Base-by-base conservation (phyloP, 1,284 basidiomycete species). In the Irpex sp. region DNA sequence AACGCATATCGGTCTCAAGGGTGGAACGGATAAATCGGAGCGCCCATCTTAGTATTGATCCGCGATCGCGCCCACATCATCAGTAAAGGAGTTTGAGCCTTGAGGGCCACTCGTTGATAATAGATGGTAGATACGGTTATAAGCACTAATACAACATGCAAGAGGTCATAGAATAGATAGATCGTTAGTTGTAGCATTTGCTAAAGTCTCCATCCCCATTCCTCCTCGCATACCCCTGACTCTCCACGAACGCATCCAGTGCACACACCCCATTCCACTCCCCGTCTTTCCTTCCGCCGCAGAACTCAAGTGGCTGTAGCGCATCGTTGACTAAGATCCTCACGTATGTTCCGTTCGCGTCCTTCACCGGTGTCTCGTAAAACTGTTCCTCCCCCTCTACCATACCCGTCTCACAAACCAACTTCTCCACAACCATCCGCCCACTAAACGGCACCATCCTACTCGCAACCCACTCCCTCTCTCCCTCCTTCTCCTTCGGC, bases 161-260 rank as follows among this genome's bases (percentile, higher is more conserved):
- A 47, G 40, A 47, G 31, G 31, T 4, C 6, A 34, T 34, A 34
- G 31, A 47, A 13, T 13, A 19, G 13, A 62, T 61, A 74, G 55
- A 13, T 13, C 51, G 13, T 64, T 61, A 74, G 55, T 68, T 70
- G 62, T 76, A 78, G 59, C 89, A 92, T 69, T 77, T 83, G 64
- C 83, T 83, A 73, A 85, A 92, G 70, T 91, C 87, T 0, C 88
- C 88, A 9, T 82, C 78, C 0, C 89, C 93, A 64, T 86, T 79
- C 57, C 78, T 81, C 66, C 82, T 79, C 15, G 91, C 82, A 71
- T 89, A 94, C 6, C 63, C 69, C 75, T 94, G 93, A 68, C 88
- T 91, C 65, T 82, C 77, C 36, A 94, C 82, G 67, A 94, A 95
- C 9, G 77, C 80, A 6, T 82, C 77, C 55, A 96, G 72, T 64